A percentile compares a stretch with the other conserved stretches of the same genome.
Conservation (phyloP, 768 basidiomycete genomes). For the Boletus sensibilis region DNA sequence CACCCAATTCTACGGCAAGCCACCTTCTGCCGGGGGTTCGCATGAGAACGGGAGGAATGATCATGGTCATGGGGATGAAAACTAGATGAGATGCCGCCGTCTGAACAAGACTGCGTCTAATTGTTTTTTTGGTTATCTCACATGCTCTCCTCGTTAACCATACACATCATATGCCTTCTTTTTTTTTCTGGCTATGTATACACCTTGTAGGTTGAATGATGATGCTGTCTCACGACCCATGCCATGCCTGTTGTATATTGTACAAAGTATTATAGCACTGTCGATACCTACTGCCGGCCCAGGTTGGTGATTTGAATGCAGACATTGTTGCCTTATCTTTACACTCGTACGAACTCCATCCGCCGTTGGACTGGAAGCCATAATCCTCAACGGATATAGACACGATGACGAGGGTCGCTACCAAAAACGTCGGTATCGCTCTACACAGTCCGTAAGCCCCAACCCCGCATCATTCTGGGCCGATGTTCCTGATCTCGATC, state of each 20-base stretch:
- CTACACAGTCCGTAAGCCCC: conserved; percentile 13
- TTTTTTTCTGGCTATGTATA: conserved; percentile 19
- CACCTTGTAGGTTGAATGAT: conserved; percentile 29
- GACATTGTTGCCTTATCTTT: conserved; percentile 23
- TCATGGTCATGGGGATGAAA: conserved; percentile 31
- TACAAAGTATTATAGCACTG: conserved; percentile 22
- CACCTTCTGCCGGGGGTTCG: conserved; percentile 35
- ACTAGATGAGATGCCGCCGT: conserved; percentile 27
- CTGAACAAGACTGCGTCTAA: conserved; percentile 15
- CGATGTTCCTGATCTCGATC: conserved; percentile 32
- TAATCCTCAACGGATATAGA: conserved; percentile 1
- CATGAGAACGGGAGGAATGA: conserved; percentile 31
- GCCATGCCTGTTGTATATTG: conserved; percentile 29
- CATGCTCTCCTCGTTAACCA: conserved; percentile 13
- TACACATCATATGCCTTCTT: conserved; percentile 16
- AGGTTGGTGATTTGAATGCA: conserved; percentile 19
- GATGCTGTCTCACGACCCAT: conserved; percentile 20
- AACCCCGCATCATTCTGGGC: conserved; percentile 28
- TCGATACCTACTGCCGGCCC: conserved; percentile 31
- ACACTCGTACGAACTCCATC: background rate
- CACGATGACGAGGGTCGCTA: background rate
- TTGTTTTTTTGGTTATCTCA: conserved; percentile 17
- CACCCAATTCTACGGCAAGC: conserved; percentile 40
- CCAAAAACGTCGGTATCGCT: conserved; percentile 8
- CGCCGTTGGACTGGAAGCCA: background rate